Evolutionary conservation across 2,329 filamentous ascomycete species (phyloP).

Genomic region (Hypoxylon sp.): DNA sequence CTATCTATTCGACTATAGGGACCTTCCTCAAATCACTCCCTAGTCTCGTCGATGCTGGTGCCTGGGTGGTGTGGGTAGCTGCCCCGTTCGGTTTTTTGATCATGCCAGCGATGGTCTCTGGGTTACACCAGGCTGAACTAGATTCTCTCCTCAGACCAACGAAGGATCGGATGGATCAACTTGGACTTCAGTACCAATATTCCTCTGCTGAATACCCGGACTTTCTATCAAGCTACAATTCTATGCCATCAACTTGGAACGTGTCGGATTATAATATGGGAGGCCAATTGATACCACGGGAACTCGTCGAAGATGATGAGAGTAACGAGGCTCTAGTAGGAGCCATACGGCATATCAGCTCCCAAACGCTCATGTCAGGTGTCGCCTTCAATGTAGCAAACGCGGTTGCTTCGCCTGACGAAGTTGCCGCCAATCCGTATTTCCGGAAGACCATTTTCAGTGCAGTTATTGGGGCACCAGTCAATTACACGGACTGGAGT

Average conservation of each 20-base stretch:
- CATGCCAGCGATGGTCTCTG: slow-evolving; percentile 30
- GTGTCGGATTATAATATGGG: slow-evolving; percentile 41
- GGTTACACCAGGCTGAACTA: slow-evolving; percentile 16
- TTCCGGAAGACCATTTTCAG: slow-evolving; percentile 37
- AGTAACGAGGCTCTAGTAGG: slow-evolving; percentile 26
- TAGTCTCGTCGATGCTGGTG: slow-evolving; percentile 33
- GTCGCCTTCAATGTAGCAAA: slow-evolving; percentile 30
- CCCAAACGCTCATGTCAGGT: slow-evolving; percentile 18
- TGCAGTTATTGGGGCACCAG: slow-evolving; percentile 7
- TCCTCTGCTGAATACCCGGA: slow-evolving; percentile 16
- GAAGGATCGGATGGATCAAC: slow-evolving; percentile 18
- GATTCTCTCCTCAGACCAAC: slow-evolving; percentile 22
- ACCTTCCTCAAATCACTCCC: slow-evolving; percentile 33
- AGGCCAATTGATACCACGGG: slow-evolving; percentile 35
- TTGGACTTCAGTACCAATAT: slow-evolving; percentile 33
- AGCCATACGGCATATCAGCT: slow-evolving; percentile 32
- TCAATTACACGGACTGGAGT: slow-evolving; percentile 36
- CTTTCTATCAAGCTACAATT: slow-evolving; percentile 29
- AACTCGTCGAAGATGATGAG: slow-evolving; percentile 22
- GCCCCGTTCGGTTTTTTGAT: slow-evolving; percentile 34
- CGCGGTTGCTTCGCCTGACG: slow-evolving; percentile 9
- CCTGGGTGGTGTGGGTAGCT: slow-evolving; percentile 27
- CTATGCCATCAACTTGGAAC: slow-evolving; percentile 34
- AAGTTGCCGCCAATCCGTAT: slow-evolving; percentile 35
- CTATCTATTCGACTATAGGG: slow-evolving; percentile 29